phyloP scores from a whole-genome alignment of 768 basidiomycete species.

The Ephemerocybe angulata region DNA sequence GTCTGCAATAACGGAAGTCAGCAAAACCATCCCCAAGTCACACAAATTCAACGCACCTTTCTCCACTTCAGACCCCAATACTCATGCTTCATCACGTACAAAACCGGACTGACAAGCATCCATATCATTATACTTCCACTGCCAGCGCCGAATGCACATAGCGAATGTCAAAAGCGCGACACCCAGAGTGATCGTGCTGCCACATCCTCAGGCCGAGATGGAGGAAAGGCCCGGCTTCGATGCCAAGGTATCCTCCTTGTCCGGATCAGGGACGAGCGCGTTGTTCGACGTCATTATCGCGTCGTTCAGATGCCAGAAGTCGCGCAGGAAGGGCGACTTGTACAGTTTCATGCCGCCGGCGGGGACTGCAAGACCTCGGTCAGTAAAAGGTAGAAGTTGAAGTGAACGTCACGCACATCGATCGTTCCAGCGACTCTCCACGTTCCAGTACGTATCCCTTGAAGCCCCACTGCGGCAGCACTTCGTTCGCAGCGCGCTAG shows the following conservation, averaged over 20 bases:
- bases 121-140: slow-evolving; percentile 86
- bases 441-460: slow-evolving; percentile 98
- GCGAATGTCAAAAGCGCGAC: slow-evolving; percentile 48
- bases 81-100: slow-evolving; percentile 72
- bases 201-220: slow-evolving; percentile 92
- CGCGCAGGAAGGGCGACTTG: too few species aligned
- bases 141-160: slow-evolving; percentile 74
- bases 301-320: too few species aligned
- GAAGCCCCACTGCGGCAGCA: slow-evolving; percentile 97
- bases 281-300: slow-evolving; percentile 99
- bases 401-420: slow-evolving; percentile 57
- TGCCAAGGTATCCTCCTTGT: slow-evolving; percentile 97
- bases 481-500: slow-evolving; percentile 80
- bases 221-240: slow-evolving; percentile 90
- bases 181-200: slow-evolving; percentile 61
- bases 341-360: slow-evolving; percentile 76
- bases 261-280: slow-evolving; percentile 92
- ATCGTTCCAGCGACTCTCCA: slow-evolving; percentile 96
- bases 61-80: slow-evolving; percentile 83
- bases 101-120: slow-evolving; percentile 60
- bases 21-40: background rate
- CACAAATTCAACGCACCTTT: slow-evolving; percentile 36
- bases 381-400: background rate
- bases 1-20: slow-evolving; percentile 15
- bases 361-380: slow-evolving; percentile 54